Base-by-base conservation (phyloP, 192 early-diverging fungal species). In the Funneliformis geosporum region DNA sequence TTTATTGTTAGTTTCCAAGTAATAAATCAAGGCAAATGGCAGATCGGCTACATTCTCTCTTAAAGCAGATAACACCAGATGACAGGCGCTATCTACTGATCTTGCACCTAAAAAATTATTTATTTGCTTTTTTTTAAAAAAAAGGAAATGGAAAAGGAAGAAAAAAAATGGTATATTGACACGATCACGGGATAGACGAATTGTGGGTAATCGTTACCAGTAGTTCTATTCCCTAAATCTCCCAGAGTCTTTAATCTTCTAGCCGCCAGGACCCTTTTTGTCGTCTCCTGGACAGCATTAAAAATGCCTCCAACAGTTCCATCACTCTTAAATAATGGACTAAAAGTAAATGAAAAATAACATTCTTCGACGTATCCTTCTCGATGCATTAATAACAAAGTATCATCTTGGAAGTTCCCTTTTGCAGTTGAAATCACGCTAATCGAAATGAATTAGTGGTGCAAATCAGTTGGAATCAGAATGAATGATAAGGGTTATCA, bases 341-440 rank as follows among this genome's bases (percentile, higher is more conserved):
- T 73, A 44, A 86, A 79, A 21, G 85, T 80, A 47, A 83, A 85
- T 10, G 83, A 82, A 66, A 85, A 83, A 60, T 85, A 85, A 33
- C 78, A 80, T 72, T 86, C 85, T 62, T 86, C 85, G 5, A 76
- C 72, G 39, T 83, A 86, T 33, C 85, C 85, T 9, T 77, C 82
- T 27, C 85, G 79, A 33, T 73, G 25, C 12, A 74, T 25, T 14
- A 59, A 80, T 12, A 66, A 33, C 2, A 59, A 40, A 7, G 44
- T 33, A 73, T 74, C 71, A 44, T 73, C 72, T 40, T 62, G 18
- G 55, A 72, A 79, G 71, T 8, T 33, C 55, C 68, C 66, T 70
- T 46, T 60, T 16, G 33, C 47, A 28, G 78, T 72, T 59, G 38
- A 16, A 8, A 23, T 60, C 14, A 72, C 78, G 42, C 78, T 72